These are phyloP conservation scores for Cutaneotrichosporon sp. DNA, from an alignment of 1,284 basidiomycete genomes.

Conservation along the genomic window DNA sequence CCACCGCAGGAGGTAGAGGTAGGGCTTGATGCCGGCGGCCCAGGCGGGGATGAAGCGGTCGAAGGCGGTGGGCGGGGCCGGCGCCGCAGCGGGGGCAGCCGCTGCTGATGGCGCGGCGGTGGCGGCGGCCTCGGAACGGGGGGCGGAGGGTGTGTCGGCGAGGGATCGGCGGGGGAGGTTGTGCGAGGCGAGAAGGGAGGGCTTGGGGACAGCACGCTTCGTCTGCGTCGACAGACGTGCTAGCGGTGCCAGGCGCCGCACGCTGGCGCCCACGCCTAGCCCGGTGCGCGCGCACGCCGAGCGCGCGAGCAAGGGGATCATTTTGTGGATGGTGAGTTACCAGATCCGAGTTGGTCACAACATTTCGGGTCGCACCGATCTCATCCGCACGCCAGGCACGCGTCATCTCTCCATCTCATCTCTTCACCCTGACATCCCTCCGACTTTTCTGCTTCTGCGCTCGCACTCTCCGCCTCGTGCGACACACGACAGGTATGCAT, in stretches of 20 bases:
- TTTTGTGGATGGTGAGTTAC: constrained; percentile 1
- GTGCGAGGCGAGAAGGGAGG: background rate
- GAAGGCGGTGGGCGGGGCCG: constrained; percentile 12
- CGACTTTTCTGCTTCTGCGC: too few relatives aligned
- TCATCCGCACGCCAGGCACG: background rate
- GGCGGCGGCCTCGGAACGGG: background rate
- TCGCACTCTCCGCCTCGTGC: background rate
- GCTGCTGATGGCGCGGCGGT: background rate
- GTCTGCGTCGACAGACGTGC: background rate
- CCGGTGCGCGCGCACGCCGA: constrained; percentile 27
- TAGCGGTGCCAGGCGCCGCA: background rate
- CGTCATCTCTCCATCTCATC: background rate
- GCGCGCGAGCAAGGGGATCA: constrained; percentile 21
- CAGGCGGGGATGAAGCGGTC: constrained; percentile 41
- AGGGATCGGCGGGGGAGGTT: background rate
- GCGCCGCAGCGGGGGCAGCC: background rate
- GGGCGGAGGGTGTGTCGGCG: background rate
- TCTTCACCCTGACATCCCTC: background rate
- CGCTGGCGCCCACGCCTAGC: constrained; percentile 2
- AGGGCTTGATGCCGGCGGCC: constrained; percentile 60
- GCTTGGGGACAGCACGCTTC: background rate
- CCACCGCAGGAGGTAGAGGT: constrained; percentile 79
- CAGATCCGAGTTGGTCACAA: background rate
- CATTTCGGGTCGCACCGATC: constrained; percentile 1
- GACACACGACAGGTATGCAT: background rate